Evolutionary conservation across 441 rosid species (phyloP), one percentile per base, ranked within the genome.

Genomic region (Syzygium syzygioides): DNA sequence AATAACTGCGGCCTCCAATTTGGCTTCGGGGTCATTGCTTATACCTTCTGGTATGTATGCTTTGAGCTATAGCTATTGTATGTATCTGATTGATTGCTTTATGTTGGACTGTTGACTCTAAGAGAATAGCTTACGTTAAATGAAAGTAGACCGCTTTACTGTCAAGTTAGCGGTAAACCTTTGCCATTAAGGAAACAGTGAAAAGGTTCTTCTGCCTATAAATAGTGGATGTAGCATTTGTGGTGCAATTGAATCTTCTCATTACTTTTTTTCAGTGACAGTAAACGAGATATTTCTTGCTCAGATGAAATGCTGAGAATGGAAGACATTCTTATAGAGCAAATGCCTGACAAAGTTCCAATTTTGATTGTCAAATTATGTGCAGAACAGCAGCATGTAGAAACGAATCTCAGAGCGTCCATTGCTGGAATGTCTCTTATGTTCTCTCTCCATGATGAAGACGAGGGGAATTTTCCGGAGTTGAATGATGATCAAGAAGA

Each of bases 1-100:
- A 64, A 95, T 98, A 93, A 98, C 96, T 92, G 99, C 99, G 89
- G 98, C 99, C 86, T 98, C 99, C 91, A 97, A 94, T 95, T 98
- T 98, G 94, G 99, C 99, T 92, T 93, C 99, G 86, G 99, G 99
- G 79, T 96, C 99, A 32, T 93, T 95, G 92, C 95, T 92, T 90
- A 90, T 96, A 85, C 96, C 99, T 87, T 96, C 95, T 90, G 99
- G 99, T 98, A 93, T 79, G 92, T 79, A 87, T 87, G 53, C 86
- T 86, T 86, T 87, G 30, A 76, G 83, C 52, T 76, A 76, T 23
- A 76, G 52, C 83, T 71, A 20, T 71, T 71, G 41, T 11, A 23
- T 12, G 28, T 71, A 12, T 76, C n/a, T 41, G 52, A 37, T 37
- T 41, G 45, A 34, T 76, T 76, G 10, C 50, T 37, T 13, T 76